Conservation (phyloP, 352 stramenopile genomes). For the Pythium rishiriense region DNA sequence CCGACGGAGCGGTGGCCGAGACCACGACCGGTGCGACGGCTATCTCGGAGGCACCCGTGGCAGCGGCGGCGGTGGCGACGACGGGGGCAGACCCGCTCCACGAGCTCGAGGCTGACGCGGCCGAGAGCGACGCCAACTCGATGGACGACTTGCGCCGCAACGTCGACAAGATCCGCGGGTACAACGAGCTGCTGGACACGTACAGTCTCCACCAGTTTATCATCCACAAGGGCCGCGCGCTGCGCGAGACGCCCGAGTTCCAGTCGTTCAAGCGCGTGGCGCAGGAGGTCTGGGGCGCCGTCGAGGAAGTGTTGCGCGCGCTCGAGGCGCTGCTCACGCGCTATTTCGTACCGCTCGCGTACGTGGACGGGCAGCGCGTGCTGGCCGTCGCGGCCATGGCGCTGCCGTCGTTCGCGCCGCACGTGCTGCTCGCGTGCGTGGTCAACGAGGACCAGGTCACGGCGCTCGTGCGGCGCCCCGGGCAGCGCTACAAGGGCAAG, state of each 20-base stretch:
- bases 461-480: conserved; percentile 58
- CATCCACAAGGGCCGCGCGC: conserved; percentile 81
- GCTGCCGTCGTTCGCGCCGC: conserved; percentile 41
- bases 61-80: background rate
- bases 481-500: conserved; percentile 77
- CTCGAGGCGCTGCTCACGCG: conserved; percentile 73
- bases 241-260: conserved; percentile 87
- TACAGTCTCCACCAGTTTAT: conserved; percentile 89
- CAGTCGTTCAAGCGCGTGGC: conserved; percentile 77
- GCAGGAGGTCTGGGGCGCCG: conserved; percentile 81
- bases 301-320: conserved; percentile 70
- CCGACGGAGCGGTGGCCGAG: background rate
- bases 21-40: background rate
- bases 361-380: conserved; percentile 83
- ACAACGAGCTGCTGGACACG: conserved; percentile 77
- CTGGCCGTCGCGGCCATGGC: conserved; percentile 71
- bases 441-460: conserved; percentile 88
- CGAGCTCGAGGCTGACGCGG: background rate
- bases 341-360: conserved; percentile 86
- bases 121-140: conserved; percentile 27
- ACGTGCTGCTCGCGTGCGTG: conserved; percentile 78
- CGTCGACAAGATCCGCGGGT: conserved; percentile 78
- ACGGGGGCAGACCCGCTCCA: background rate
- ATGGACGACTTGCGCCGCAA: conserved; percentile 74
- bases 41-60: conserved; percentile 1